Evolutionary conservation across 306 rosid genomes (phyloP).

Genomic region (Mucuna pruriens): DNA sequence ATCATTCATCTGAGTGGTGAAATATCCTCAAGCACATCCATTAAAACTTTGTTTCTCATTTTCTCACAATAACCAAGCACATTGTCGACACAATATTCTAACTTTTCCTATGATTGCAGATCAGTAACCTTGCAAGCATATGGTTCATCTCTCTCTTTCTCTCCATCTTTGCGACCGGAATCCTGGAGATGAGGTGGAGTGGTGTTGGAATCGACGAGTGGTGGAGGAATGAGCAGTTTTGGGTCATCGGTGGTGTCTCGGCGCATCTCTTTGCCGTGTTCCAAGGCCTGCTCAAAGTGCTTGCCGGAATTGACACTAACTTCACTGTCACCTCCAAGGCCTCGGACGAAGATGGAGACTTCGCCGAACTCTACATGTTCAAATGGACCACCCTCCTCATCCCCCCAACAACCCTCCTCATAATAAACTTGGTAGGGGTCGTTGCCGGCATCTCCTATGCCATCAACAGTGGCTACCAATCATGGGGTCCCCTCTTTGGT

Average conservation of each 20-base stretch:
- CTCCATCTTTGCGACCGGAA: constrained; percentile 95
- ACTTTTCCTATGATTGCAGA: constrained; percentile 60
- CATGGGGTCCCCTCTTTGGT: constrained; percentile 98
- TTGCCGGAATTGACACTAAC: constrained; percentile 95
- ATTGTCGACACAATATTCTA: not conserved
- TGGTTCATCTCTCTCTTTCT: constrained; percentile 97
- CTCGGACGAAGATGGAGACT: constrained; percentile 93
- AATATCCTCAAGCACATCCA: not conserved
- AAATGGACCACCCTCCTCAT: constrained; percentile 98
- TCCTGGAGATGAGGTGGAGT: constrained; percentile 99
- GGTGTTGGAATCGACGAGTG: constrained; percentile 97
- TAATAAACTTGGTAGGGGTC: constrained; percentile 90
- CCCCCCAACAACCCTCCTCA: constrained; percentile 92
- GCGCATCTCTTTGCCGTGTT: constrained; percentile 90
- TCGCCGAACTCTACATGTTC: constrained; percentile 83
- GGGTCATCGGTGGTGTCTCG: constrained; percentile 98
- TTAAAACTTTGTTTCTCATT: not conserved
- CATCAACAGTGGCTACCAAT: constrained; percentile 93
- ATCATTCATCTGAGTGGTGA: not conserved
- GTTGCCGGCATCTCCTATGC: constrained; percentile 96
- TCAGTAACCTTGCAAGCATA: constrained; percentile 93
- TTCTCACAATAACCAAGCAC: not conserved
- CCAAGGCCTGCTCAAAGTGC: constrained; percentile 96
- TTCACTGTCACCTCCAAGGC: constrained; percentile 99
- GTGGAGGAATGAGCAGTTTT: constrained; percentile 99